phyloP scores from a whole-genome alignment of 2,329 filamentous ascomycete genomes.

The Fusarium brachygibbosum region DNA sequence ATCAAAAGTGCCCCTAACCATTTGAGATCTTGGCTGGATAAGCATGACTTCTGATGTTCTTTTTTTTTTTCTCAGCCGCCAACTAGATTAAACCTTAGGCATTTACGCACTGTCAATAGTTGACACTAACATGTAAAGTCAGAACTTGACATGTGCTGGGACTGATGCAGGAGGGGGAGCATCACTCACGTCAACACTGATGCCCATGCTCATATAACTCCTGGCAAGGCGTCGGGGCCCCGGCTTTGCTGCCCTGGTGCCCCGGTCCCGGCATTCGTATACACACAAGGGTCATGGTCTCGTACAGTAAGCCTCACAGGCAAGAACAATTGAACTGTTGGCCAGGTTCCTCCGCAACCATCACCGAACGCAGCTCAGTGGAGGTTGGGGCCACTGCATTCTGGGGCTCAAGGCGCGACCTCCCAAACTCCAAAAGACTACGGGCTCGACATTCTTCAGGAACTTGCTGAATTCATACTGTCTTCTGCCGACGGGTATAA shows the following conservation, averaged over 20 bases:
- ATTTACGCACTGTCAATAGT: constrained; percentile 29
- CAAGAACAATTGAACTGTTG: constrained; percentile 17
- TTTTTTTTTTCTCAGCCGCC: background rate
- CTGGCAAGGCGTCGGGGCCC: constrained; percentile 33
- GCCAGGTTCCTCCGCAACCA: constrained; percentile 21
- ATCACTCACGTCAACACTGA: constrained; percentile 26
- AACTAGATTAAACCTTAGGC: constrained; percentile 25
- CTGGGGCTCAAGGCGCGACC: constrained; percentile 11
- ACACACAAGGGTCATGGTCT: constrained; percentile 34
- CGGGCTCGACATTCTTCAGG: background rate
- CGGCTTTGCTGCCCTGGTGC: constrained; percentile 36
- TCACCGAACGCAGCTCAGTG: constrained; percentile 28
- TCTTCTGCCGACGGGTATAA: background rate
- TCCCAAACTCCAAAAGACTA: constrained; percentile 18
- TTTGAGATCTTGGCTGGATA: constrained; percentile 14
- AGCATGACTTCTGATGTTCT: constrained; percentile 4
- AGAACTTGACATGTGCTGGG: constrained; percentile 22
- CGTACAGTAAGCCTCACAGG: constrained; percentile 41
- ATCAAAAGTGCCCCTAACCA: constrained; percentile 25
- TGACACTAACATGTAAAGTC: constrained; percentile 15
- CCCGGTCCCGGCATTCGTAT: constrained; percentile 41
- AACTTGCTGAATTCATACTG: background rate
- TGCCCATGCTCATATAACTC: constrained; percentile 25
- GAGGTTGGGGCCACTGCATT: constrained; percentile 22
- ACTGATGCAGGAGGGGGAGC: constrained; percentile 26